Percentiles rank a stretch among this genome's conserved stretches.
Conservation (phyloP, 352 stramenopile genomes). For the Phytopythium chamaehyphon region DNA sequence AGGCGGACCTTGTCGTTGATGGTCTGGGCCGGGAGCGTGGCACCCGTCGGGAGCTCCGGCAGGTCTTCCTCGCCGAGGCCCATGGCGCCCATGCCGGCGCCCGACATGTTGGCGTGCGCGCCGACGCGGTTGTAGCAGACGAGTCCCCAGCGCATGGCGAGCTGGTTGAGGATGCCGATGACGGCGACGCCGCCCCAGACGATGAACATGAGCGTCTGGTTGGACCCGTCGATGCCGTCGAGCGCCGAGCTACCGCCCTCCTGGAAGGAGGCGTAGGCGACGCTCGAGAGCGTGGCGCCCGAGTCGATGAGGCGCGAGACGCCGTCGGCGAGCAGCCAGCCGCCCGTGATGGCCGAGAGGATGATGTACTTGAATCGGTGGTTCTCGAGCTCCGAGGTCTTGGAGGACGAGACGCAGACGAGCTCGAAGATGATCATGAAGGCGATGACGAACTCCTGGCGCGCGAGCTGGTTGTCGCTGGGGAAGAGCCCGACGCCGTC, state of each 20-base stretch:
- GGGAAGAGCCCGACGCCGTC: slow-evolving; percentile 67
- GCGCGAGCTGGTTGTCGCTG: slow-evolving; percentile 66
- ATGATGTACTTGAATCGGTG: slow-evolving; percentile 88
- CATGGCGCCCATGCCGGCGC: slow-evolving; percentile 38
- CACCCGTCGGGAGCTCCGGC: slow-evolving; percentile 68
- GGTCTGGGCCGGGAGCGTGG: slow-evolving; percentile 50
- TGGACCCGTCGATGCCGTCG: slow-evolving; percentile 40
- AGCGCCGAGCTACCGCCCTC: slow-evolving; percentile 46
- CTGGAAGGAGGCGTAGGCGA: slow-evolving; percentile 70
- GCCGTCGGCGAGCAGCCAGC: slow-evolving; percentile 73
- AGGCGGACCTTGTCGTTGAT: slow-evolving; percentile 66
- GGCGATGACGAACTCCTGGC: slow-evolving; percentile 84
- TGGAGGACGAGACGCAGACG: slow-evolving; percentile 71
- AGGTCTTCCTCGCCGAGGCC: slow-evolving; percentile 47
- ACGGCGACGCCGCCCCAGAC: slow-evolving; percentile 67
- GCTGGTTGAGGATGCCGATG: slow-evolving; percentile 70
- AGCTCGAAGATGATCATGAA: slow-evolving; percentile 88
- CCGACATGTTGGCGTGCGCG: slow-evolving; percentile 39
- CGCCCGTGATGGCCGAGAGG: slow-evolving; percentile 65
- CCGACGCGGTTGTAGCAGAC: slow-evolving; percentile 89
- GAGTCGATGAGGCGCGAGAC: slow-evolving; percentile 70
- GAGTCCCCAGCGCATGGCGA: slow-evolving; percentile 84
- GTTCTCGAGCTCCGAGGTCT: slow-evolving; percentile 82
- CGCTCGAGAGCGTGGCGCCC: slow-evolving; percentile 45
- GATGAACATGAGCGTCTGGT: slow-evolving; percentile 73